Evolutionary conservation across 2,329 filamentous ascomycete species (phyloP).

Genomic region (Nemania sp.): DNA sequence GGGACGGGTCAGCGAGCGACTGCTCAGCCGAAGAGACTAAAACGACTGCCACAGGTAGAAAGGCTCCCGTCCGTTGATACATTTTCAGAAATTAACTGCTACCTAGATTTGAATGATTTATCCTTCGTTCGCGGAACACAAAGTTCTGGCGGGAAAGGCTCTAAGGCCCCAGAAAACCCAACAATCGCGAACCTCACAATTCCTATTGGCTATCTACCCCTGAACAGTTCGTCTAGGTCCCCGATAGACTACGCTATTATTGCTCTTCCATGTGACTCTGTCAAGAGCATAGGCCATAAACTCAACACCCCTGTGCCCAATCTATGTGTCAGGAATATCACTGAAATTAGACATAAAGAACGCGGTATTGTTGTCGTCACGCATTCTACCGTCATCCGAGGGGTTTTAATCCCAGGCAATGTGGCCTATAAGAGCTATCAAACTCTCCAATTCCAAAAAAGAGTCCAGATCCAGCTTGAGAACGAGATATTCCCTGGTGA

Average conservation of each 20-base stretch:
- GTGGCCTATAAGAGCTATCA: neutral
- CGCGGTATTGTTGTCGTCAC: slow-evolving; percentile 7
- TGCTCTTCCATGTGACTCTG: neutral
- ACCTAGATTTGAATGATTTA: neutral
- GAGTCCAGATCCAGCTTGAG: slow-evolving; percentile 5
- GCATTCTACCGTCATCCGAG: neutral
- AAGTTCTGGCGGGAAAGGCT: neutral
- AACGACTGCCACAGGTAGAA: neutral
- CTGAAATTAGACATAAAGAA: slow-evolving; percentile 1
- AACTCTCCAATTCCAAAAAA: slow-evolving; percentile 4
- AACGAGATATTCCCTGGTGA: slow-evolving; percentile 10
- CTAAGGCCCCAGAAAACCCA: neutral
- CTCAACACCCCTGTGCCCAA: neutral
- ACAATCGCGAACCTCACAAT: neutral
- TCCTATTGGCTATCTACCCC: neutral
- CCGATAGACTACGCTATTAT: slow-evolving; percentile 26
- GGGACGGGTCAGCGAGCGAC: neutral
- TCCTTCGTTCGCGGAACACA: neutral
- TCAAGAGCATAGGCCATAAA: neutral
- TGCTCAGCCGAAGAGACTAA: neutral
- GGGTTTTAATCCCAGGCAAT: slow-evolving; percentile 10
- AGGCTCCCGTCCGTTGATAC: neutral
- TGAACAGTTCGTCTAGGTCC: neutral
- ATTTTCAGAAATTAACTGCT: too few species aligned
- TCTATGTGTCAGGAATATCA: neutral